Percentiles rank a stretch among this genome's conserved stretches.
Evolutionary conservation across 2,329 filamentous ascomycete genomes (phyloP).

Genomic region (Plectosphaerella cucumerina): DNA sequence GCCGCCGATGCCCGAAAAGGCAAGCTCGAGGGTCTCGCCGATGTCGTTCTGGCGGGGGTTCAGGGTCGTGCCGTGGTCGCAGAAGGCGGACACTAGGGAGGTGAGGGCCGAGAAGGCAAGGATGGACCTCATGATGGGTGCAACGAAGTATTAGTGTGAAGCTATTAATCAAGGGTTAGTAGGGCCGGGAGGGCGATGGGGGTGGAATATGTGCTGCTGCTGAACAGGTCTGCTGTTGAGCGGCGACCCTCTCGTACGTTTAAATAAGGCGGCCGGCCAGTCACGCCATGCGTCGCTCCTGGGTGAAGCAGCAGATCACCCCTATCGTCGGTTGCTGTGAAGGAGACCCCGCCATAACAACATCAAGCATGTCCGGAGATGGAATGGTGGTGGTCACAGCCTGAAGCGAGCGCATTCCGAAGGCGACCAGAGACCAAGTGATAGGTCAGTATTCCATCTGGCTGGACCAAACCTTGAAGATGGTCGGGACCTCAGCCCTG

Average conservation of each 20-base stretch:
- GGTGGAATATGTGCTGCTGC: neutral
- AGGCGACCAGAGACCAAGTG: too few species aligned
- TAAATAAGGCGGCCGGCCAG: too few species aligned
- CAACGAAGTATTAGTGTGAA: neutral
- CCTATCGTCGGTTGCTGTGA: too few species aligned
- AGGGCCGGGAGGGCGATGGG: neutral
- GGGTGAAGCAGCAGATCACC: too few species aligned
- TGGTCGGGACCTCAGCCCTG: too few species aligned
- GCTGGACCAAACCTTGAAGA: too few species aligned
- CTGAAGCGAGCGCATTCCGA: too few species aligned
- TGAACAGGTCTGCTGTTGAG: neutral
- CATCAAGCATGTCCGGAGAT: neutral
- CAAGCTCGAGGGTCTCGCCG: conserved; percentile 29
- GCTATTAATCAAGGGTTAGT: conserved; percentile 1
- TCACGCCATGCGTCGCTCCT: too few species aligned
- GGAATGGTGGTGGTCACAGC: too few species aligned
- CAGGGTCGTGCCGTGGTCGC: conserved; percentile 30
- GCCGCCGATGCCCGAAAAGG: conserved; percentile 36
- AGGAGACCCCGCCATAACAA: neutral
- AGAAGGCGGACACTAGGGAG: conserved; percentile 18
- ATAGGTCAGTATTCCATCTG: too few species aligned
- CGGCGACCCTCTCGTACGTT: too few species aligned
- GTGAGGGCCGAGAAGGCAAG: conserved; percentile 12
- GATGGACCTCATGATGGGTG: conserved; percentile 15
- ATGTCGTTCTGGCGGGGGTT: conserved; percentile 18